These are phyloP conservation scores for Sphagnum magellanicum DNA, from an alignment of 228 moss, liverwort and hornwort genomes.

Conservation along the genomic window DNA sequence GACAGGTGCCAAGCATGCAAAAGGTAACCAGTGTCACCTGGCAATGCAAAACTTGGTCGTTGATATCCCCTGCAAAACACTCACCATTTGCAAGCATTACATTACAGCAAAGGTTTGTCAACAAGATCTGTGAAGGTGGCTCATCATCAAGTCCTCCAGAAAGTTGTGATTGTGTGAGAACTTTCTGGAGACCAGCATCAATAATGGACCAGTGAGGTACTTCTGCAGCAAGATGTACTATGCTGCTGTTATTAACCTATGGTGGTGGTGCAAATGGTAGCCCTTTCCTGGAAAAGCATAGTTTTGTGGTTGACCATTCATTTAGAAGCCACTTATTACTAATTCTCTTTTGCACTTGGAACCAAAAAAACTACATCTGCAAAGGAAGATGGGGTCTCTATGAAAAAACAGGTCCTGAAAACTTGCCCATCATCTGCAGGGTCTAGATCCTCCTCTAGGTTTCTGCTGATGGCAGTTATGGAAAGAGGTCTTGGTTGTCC, in stretches of 20 bases:
- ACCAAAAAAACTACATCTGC: no score
- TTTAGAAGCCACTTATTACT: background rate
- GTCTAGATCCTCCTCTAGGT: conserved; percentile 5
- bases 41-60: conserved; percentile 55
- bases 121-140: no score
- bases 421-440: conserved; percentile 82
- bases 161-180: background rate
- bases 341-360: background rate
- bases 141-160: no score
- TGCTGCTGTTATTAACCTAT: background rate
- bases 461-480: conserved; percentile 6
- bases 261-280: background rate
- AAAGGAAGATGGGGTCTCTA: no score
- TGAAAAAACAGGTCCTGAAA: background rate
- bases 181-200: background rate
- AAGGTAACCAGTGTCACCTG: conserved; percentile 77
- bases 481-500: conserved; percentile 42
- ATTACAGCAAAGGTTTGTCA: conserved; percentile 1
- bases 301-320: background rate
- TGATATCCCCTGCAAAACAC: conserved; percentile 53
- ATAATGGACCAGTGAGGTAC: no score
- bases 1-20: conserved; percentile 82
- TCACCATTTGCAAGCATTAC: background rate
- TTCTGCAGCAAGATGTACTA: background rate
- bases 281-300: background rate